These are phyloP conservation scores for Murraya koenigii DNA, from an alignment of 345 rosid genomes.

Conservation along the genomic window DNA sequence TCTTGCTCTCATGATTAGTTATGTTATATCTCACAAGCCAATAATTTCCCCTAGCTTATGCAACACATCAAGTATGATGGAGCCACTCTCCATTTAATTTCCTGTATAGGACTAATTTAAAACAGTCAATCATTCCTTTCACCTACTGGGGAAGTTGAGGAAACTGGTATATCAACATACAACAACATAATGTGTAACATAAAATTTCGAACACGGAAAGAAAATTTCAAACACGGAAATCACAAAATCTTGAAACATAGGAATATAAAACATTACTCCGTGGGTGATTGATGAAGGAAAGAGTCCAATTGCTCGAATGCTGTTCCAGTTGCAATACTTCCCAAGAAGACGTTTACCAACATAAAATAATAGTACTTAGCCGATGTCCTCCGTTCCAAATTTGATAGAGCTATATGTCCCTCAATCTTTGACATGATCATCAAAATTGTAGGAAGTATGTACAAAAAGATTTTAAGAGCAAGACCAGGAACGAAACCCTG, in stretches of 20 bases:
- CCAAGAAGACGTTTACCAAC: constrained; percentile 96
- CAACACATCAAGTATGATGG: not conserved
- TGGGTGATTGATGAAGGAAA: constrained; percentile 86
- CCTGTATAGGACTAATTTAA: not conserved
- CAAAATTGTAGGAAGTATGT: constrained; percentile 65
- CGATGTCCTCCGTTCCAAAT: constrained; percentile 77
- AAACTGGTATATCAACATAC: not conserved
- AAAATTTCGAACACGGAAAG: not conserved
- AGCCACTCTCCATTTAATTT: not conserved
- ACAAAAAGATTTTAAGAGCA: constrained; percentile 82
- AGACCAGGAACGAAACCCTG: constrained; percentile 98
- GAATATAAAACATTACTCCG: constrained; percentile 54
- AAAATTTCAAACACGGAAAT: not conserved
- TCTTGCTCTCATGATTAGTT: not conserved
- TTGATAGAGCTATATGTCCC: constrained; percentile 78
- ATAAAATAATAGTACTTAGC: constrained; percentile 92
- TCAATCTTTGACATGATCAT: constrained; percentile 95
- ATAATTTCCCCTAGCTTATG: not conserved
- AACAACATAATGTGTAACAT: not conserved
- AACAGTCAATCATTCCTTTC: not conserved
- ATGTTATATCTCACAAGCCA: not conserved
- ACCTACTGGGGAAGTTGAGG: not conserved
- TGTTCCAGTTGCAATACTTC: constrained; percentile 90
- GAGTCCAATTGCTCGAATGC: constrained; percentile 87
- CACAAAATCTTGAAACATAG: not conserved